A percentile compares a stretch with the other conserved stretches of the same genome.
phyloP scores from a whole-genome alignment of 257 asterid species.

The Marsdenia floribunda region DNA sequence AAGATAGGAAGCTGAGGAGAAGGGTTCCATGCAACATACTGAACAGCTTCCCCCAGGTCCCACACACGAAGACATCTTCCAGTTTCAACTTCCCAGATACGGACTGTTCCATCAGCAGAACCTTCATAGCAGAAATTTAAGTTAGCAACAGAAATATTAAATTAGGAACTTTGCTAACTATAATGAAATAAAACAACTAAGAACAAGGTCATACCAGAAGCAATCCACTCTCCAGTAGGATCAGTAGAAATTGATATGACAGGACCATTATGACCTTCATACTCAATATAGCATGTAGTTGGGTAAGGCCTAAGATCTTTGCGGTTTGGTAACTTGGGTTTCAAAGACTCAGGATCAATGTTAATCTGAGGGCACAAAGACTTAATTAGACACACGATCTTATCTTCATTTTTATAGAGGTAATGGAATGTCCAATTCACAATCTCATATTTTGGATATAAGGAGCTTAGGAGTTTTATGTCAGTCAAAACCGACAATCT shows the following conservation, averaged over 20 bases:
- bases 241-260: slow-evolving; percentile 70
- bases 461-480: not conserved
- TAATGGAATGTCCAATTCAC: not conserved
- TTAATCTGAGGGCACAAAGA: slow-evolving; percentile 51
- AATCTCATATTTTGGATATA: not conserved
- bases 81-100: slow-evolving; percentile 96
- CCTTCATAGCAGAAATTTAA: slow-evolving; percentile 41
- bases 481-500: slow-evolving; percentile 2
- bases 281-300: slow-evolving; percentile 83
- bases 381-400: not conserved
- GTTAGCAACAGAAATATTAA: slow-evolving; percentile 11
- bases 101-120: slow-evolving; percentile 88
- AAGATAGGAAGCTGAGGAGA: slow-evolving; percentile 66
- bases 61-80: slow-evolving; percentile 81
- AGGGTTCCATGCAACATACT: slow-evolving; percentile 89
- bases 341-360: slow-evolving; percentile 91
- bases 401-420: not conserved
- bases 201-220: slow-evolving; percentile 63
- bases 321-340: slow-evolving; percentile 91
- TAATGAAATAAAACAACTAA: not conserved
- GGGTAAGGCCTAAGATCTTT: slow-evolving; percentile 94
- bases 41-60: slow-evolving; percentile 72
- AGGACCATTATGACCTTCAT: slow-evolving; percentile 91
- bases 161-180: slow-evolving; percentile 1
- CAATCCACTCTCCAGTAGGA: slow-evolving; percentile 90